These are phyloP conservation scores for Ophiocordyceps sinensis DNA, from an alignment of 2,329 filamentous ascomycete genomes.

Conservation along the genomic window DNA sequence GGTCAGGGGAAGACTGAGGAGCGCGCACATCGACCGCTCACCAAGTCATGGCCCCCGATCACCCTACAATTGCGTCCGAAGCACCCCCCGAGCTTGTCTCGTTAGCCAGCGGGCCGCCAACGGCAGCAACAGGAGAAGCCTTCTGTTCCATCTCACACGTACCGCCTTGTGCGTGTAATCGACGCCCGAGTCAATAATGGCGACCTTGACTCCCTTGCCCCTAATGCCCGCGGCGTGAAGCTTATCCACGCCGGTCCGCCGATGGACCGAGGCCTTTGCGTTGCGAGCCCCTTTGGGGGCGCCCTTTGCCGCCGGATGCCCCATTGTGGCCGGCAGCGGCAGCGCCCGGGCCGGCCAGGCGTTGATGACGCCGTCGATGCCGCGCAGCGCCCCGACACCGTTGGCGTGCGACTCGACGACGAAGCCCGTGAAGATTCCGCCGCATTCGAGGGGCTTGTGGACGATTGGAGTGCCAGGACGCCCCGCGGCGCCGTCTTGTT, in stretches of 20 bases:
- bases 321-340: background rate
- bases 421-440: too few species aligned
- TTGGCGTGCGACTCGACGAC: too few species aligned
- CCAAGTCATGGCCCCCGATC: constrained; percentile 22
- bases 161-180: constrained; percentile 25
- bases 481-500: too few species aligned
- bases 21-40: constrained; percentile 15
- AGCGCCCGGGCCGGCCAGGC: background rate
- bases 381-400: background rate
- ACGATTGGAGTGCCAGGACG: too few species aligned
- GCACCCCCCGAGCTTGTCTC: constrained; percentile 20
- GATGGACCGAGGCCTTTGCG: background rate
- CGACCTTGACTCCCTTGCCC: constrained; percentile 22
- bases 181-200: constrained; percentile 24
- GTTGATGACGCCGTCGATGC: background rate
- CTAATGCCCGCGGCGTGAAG: constrained; percentile 21
- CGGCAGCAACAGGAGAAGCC: background rate
- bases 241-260: constrained; percentile 20
- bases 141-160: background rate
- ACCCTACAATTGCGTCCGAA: constrained; percentile 24
- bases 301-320: background rate
- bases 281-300: background rate
- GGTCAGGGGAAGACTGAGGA: constrained; percentile 3
- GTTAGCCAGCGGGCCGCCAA: background rate
- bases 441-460: too few species aligned